Conservation (phyloP, 371 early-diverging fungal species). For the Cokeromyces recurvatus region DNA sequence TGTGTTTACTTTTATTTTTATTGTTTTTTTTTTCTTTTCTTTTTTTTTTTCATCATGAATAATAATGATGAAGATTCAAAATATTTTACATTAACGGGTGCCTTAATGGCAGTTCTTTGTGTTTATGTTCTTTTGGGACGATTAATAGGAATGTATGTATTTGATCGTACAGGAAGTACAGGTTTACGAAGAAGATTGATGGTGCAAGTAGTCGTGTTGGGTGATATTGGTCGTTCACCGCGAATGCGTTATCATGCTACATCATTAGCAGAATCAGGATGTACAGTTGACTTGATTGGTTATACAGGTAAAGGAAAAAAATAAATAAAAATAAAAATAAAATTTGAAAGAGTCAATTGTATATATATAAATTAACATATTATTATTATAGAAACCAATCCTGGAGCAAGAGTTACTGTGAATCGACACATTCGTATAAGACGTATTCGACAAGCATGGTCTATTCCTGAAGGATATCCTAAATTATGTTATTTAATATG, state of each 20-base stretch:
- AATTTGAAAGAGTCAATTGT: no score
- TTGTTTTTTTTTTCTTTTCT: no score
- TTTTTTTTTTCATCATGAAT: no score
- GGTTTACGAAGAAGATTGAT: slow-evolving; percentile 23
- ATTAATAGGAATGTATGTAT: slow-evolving; percentile 30
- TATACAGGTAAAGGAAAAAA: slow-evolving; percentile 54
- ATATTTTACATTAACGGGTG: slow-evolving; percentile 23
- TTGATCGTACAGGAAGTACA: slow-evolving; percentile 19
- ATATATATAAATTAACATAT: no score
- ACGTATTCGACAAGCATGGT: slow-evolving; percentile 36
- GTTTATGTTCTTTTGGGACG: slow-evolving; percentile 33
- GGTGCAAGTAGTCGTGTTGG: slow-evolving; percentile 77
- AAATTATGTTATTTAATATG: slow-evolving; percentile 50
- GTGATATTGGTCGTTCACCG: slow-evolving; percentile 92
- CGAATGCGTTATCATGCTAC: slow-evolving; percentile 94
- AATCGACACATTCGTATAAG: slow-evolving; percentile 43
- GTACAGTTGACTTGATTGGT: slow-evolving; percentile 79
- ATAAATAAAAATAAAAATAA: background rate
- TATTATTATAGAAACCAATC: slow-evolving; percentile 37
- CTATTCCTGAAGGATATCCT: slow-evolving; percentile 52
- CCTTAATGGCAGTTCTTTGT: slow-evolving; percentile 35
- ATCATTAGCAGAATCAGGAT: slow-evolving; percentile 69
- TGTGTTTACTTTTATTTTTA: no score
- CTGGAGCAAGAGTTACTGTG: slow-evolving; percentile 27
- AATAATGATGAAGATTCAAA: no score